phyloP scores from a whole-genome alignment of 257 asterid genomes.

The Plantago major region DNA sequence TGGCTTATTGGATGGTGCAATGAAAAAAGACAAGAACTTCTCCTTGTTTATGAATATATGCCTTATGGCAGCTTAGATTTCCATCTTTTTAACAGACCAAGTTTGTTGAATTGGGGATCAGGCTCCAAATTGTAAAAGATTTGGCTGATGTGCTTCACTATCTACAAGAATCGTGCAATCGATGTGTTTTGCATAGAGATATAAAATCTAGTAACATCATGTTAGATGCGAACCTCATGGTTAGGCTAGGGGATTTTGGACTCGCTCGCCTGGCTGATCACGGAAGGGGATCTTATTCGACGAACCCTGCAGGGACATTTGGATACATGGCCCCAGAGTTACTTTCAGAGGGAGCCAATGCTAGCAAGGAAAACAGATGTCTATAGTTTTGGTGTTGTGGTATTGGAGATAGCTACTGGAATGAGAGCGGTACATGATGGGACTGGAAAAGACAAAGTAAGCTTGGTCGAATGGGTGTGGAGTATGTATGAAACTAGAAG shows the following conservation, averaged over 20 bases:
- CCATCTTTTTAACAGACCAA: not conserved
- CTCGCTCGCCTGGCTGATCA: not conserved
- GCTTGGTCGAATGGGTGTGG: too few species aligned
- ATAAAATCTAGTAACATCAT: not conserved
- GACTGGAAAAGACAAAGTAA: too few species aligned
- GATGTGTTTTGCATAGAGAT: conserved; percentile 9
- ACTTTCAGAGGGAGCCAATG: too few species aligned
- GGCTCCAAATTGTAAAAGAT: not conserved
- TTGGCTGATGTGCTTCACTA: conserved; percentile 7
- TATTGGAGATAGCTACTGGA: too few species aligned
- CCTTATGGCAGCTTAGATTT: conserved; percentile 13
- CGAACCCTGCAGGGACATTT: too few species aligned
- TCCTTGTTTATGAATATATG: conserved; percentile 6
- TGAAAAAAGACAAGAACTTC: not conserved
- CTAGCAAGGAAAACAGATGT: too few species aligned
- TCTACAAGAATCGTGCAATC: conserved; percentile 9
- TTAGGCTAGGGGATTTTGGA: not conserved
- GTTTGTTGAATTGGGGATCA: not conserved
- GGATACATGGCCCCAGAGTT: too few species aligned
- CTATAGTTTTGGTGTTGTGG: too few species aligned
- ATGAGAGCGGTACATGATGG: too few species aligned
- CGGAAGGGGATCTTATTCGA: not conserved
- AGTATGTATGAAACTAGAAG: too few species aligned
- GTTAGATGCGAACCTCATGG: not conserved
- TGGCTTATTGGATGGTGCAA: conserved; percentile 13